These are phyloP conservation scores for Neurospora sp. DNA, from an alignment of 2,329 filamentous ascomycete species.

Conservation along the genomic window DNA sequence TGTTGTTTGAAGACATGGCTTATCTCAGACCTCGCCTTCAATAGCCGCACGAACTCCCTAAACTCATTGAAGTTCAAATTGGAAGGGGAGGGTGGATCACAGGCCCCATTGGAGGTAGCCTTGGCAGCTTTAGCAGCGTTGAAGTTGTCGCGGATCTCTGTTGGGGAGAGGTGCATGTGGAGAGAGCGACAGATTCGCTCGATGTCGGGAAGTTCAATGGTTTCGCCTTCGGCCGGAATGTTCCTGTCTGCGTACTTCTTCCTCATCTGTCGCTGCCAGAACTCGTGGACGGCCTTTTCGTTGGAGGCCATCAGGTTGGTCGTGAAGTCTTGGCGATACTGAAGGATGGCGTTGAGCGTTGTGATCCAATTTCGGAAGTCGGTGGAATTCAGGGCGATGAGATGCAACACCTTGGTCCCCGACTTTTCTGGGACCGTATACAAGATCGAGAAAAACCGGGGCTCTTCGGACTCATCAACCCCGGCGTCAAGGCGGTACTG, in stretches of 20 bases:
- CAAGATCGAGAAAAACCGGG: conserved; percentile 80
- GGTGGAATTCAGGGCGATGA: conserved; percentile 66
- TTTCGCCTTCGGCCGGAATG: conserved; percentile 49
- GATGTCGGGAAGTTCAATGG: conserved; percentile 67
- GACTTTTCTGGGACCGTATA: conserved; percentile 71
- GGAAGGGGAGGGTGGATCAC: conserved; percentile 41
- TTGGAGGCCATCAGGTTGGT: conserved; percentile 78
- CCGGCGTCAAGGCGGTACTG: conserved; percentile 83
- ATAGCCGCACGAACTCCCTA: conserved; percentile 66
- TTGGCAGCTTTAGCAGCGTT: conserved; percentile 22
- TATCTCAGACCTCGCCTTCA: conserved; percentile 80
- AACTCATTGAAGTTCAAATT: conserved; percentile 73
- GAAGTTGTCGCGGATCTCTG: conserved; percentile 65
- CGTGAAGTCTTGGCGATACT: conserved; percentile 83
- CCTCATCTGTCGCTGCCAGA: conserved; percentile 80
- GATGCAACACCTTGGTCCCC: conserved; percentile 78
- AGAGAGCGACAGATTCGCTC: conserved; percentile 78
- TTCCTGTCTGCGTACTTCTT: conserved; percentile 48
- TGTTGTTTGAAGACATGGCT: conserved; percentile 59
- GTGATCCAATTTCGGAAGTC: conserved; percentile 71
- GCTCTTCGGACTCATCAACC: conserved; percentile 55
- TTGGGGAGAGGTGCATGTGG: conserved; percentile 80
- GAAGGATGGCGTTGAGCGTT: conserved; percentile 74
- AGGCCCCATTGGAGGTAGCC: neutral
- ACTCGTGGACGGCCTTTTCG: conserved; percentile 68